Percentiles rank a stretch among this genome's conserved stretches.
Conservation (phyloP, 495 filamentous ascomycete genomes). For the Stereocaulon alpinum region DNA sequence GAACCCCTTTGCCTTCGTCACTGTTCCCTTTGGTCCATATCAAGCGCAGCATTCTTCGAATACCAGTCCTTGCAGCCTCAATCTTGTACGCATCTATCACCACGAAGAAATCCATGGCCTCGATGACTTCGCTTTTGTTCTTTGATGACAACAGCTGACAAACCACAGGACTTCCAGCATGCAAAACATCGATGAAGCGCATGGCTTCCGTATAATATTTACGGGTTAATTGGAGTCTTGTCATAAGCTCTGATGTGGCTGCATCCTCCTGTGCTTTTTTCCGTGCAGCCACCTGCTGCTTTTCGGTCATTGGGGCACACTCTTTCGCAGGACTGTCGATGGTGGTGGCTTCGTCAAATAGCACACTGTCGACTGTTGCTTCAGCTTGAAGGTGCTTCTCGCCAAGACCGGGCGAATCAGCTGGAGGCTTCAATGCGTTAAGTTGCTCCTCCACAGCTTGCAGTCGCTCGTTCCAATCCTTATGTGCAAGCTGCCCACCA, state of each 20-base stretch:
- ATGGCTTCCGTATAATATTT: constrained; percentile 88
- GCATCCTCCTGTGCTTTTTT: constrained; percentile 64
- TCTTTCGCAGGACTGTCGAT: constrained; percentile 54
- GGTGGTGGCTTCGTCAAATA: constrained; percentile 82
- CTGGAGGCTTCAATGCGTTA: constrained; percentile 67
- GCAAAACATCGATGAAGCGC: constrained; percentile 88
- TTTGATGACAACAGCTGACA: constrained; percentile 81
- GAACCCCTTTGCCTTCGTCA: constrained; percentile 96
- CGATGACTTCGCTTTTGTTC: constrained; percentile 96
- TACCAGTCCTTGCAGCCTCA: constrained; percentile 78
- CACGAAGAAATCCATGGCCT: constrained; percentile 98
- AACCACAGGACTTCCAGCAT: constrained; percentile 63
- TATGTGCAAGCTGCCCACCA: constrained; percentile 70
- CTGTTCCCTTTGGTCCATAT: constrained; percentile 99
- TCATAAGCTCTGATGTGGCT: constrained; percentile 68
- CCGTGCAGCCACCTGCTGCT: constrained; percentile 40
- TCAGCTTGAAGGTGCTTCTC: constrained; percentile 44
- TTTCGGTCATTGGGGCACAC: constrained; percentile 49
- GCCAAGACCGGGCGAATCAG: constrained; percentile 65
- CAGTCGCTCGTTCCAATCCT: constrained; percentile 74
- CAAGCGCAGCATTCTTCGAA: constrained; percentile 84
- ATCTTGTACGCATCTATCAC: constrained; percentile 91
- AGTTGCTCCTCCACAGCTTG: constrained; percentile 74
- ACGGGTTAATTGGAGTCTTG: constrained; percentile 72
- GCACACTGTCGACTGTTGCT: constrained; percentile 56